A percentile compares a stretch with the other conserved stretches of the same genome.
These are phyloP conservation scores for Cercospora sojina DNA, from an alignment of 2,329 filamentous ascomycete genomes.

Conservation along the genomic window DNA sequence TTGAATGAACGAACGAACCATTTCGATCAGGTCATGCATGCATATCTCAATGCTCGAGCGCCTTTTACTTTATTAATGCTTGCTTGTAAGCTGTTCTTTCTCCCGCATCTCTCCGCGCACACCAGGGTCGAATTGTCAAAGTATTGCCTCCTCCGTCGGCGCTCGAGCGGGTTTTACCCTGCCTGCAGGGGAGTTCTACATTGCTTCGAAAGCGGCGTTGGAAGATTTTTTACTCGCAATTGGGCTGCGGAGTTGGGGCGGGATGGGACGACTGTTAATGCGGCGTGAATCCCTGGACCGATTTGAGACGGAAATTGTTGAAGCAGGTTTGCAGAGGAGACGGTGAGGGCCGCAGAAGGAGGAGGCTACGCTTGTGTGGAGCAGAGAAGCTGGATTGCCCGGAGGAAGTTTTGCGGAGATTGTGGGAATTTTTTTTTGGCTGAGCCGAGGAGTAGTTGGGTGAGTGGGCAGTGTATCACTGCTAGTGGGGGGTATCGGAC, in stretches of 20 bases:
- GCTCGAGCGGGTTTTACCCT: constrained; percentile 51
- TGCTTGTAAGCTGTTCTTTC: constrained; percentile 51
- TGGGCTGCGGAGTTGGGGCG: constrained; percentile 60
- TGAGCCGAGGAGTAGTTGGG: constrained; percentile 37
- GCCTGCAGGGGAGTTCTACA: constrained; percentile 51
- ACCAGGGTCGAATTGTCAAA: constrained; percentile 58
- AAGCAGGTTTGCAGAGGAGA: constrained; percentile 53
- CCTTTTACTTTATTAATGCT: constrained; percentile 56
- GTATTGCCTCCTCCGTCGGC: constrained; percentile 57
- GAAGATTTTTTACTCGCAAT: constrained; percentile 58
- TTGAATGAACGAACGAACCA: too few species aligned
- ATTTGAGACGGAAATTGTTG: constrained; percentile 62
- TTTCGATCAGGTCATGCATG: constrained; percentile 57
- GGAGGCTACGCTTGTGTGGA: constrained; percentile 52
- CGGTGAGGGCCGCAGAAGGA: constrained; percentile 53
- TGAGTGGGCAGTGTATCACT: constrained; percentile 55
- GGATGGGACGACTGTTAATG: constrained; percentile 61
- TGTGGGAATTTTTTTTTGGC: constrained; percentile 59
- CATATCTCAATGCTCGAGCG: constrained; percentile 58
- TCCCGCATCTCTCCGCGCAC: constrained; percentile 53
- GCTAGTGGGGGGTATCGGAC: constrained; percentile 51
- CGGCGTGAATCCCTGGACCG: constrained; percentile 60
- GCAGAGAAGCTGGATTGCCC: constrained; percentile 51
- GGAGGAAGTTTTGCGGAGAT: constrained; percentile 58
- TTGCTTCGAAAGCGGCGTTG: constrained; percentile 59